phyloP scores from a whole-genome alignment of 1,284 basidiomycete species.

The Austroboletus niveus region DNA sequence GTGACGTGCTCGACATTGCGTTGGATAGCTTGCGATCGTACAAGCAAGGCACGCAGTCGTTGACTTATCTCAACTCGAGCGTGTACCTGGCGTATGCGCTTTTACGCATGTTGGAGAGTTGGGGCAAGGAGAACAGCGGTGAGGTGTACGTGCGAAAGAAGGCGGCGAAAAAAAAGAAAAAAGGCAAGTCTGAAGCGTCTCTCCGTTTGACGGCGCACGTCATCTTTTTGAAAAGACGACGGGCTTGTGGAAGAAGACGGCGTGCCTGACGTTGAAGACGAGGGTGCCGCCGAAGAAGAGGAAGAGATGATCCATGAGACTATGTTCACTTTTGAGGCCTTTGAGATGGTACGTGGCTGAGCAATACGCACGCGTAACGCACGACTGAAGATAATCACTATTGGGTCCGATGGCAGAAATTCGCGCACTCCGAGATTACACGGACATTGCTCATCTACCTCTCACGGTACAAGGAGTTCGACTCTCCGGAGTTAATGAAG shows the following conservation, averaged over 20 bases:
- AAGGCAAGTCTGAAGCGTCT: constrained; percentile 37
- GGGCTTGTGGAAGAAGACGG: constrained; percentile 53
- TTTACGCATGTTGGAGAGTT: constrained; percentile 83
- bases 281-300: constrained; percentile 54
- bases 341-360: constrained; percentile 70
- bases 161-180: constrained; percentile 50
- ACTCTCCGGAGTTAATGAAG: constrained; percentile 78
- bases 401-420: constrained; percentile 54
- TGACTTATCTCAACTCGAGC: constrained; percentile 81
- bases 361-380: constrained; percentile 17
- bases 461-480: constrained; percentile 77
- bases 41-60: constrained; percentile 68
- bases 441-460: constrained; percentile 82
- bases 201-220: constrained; percentile 12
- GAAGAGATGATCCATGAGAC: constrained; percentile 76
- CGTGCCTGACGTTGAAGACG: constrained; percentile 66
- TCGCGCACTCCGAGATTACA: constrained; percentile 81
- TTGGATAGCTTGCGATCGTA: constrained; percentile 74
- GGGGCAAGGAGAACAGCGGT: constrained; percentile 63
- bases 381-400: constrained; percentile 13
- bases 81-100: constrained; percentile 81
- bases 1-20: constrained; percentile 85
- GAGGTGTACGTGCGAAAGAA: constrained; percentile 79
- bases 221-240: constrained; percentile 27
- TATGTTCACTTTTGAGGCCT: constrained; percentile 85